Conservation (phyloP, 2,329 filamentous ascomycete species). For the Dothideomycetes sp. region DNA sequence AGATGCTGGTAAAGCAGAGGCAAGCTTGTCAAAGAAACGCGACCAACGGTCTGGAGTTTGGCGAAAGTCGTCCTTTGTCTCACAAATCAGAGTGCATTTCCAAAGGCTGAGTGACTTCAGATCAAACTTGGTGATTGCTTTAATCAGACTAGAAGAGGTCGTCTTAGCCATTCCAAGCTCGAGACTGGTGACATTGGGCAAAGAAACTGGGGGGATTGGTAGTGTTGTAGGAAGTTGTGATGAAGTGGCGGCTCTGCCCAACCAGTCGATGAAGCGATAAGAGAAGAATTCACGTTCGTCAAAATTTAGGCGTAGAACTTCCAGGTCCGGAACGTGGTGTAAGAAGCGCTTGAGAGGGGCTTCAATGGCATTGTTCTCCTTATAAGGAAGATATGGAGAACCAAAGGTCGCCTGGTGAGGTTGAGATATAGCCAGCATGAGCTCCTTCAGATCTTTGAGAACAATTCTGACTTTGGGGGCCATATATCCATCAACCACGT, state of each 20-base stretch:
- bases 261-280: slow-evolving; percentile 4
- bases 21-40: background rate
- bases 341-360: slow-evolving; percentile 16
- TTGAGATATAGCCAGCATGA: slow-evolving; percentile 17
- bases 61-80: background rate
- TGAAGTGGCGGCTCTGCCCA: background rate
- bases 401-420: background rate
- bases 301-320: slow-evolving; percentile 22
- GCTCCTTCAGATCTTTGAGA: slow-evolving; percentile 15
- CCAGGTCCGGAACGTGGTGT: slow-evolving; percentile 15
- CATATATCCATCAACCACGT: slow-evolving; percentile 13
- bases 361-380: background rate
- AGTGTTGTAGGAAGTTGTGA: background rate
- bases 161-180: slow-evolving; percentile 18
- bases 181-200: slow-evolving; percentile 15
- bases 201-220: slow-evolving; percentile 8
- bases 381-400: background rate
- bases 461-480: slow-evolving; percentile 12
- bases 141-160: slow-evolving; percentile 9
- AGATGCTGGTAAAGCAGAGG: background rate
- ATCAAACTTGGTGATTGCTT: slow-evolving; percentile 18
- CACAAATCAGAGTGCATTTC: slow-evolving; percentile 14
- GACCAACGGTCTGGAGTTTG: background rate
- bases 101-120: slow-evolving; percentile 19
- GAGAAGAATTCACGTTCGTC: slow-evolving; percentile 1